Percentiles rank a stretch among this genome's conserved stretches.
Conservation (phyloP, 768 basidiomycete genomes). For the Russula sp. region DNA sequence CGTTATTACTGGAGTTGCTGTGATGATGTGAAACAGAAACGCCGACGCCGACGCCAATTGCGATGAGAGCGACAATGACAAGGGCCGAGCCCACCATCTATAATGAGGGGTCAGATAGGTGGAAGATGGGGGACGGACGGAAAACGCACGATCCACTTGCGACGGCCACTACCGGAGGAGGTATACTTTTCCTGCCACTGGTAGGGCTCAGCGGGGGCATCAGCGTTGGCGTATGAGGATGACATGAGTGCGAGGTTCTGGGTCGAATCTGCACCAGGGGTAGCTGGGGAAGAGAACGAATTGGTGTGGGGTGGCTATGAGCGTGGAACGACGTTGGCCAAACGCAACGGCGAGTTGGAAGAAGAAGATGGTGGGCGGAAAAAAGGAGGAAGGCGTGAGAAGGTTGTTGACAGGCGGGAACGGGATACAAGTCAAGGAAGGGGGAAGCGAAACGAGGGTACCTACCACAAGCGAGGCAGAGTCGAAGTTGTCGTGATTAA, state of each 20-base stretch:
- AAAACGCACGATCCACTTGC: slow-evolving; percentile 19
- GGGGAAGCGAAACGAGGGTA: too few relatives aligned
- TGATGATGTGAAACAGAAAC: slow-evolving; percentile 42
- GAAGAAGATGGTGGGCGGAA: neutral
- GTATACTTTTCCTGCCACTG: slow-evolving; percentile 10
- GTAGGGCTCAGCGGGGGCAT: neutral
- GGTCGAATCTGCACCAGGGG: neutral
- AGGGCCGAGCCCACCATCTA: slow-evolving; percentile 49
- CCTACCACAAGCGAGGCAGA: too few relatives aligned
- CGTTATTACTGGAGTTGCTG: slow-evolving; percentile 25
- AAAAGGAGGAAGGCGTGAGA: neutral
- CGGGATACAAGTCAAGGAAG: too few relatives aligned
- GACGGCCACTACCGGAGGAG: neutral
- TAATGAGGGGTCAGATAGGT: neutral
- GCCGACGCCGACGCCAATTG: slow-evolving; percentile 55
- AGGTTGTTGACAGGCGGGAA: neutral
- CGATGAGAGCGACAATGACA: slow-evolving; percentile 43
- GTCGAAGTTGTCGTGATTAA: too few relatives aligned
- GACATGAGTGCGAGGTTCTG: slow-evolving; percentile 2
- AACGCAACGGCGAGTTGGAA: neutral
- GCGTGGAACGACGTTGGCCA: neutral
- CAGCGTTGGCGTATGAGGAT: slow-evolving; percentile 1
- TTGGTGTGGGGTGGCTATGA: neutral
- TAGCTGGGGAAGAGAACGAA: neutral
- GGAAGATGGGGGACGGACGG: neutral